These are phyloP conservation scores for Eucalyptus sp. DNA, from an alignment of 345 rosid species.

Conservation along the genomic window DNA sequence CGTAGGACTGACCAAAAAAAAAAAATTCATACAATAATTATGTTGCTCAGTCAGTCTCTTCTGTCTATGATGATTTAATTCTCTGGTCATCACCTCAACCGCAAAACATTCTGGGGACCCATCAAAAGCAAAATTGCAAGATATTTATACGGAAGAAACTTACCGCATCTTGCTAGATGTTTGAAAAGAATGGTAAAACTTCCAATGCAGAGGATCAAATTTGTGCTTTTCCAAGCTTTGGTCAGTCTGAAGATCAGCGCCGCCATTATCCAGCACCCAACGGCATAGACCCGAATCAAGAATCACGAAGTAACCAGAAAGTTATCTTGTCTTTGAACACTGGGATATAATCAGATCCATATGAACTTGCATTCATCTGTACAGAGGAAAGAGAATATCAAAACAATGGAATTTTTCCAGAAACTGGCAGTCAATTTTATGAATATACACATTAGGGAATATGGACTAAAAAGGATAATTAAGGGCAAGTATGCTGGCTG, in stretches of 20 bases:
- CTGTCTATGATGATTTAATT: neutral
- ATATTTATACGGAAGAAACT: neutral
- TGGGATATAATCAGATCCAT: neutral
- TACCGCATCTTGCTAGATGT: neutral
- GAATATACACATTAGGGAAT: neutral
- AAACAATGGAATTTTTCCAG: neutral
- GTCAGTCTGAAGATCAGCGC: neutral
- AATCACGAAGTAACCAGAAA: neutral
- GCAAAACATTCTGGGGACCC: neutral
- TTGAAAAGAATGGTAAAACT: neutral
- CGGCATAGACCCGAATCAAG: neutral
- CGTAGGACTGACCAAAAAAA: too few species aligned
- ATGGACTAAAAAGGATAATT: neutral
- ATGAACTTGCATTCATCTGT: conserved; percentile 2
- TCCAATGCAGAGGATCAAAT: neutral
- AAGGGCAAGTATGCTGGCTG: neutral
- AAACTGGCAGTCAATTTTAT: neutral
- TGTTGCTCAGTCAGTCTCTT: neutral
- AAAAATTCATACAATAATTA: neutral
- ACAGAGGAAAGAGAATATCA: neutral
- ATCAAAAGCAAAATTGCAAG: neutral
- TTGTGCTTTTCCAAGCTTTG: neutral
- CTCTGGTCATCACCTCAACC: neutral
- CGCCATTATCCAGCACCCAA: neutral
- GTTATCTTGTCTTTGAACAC: conserved; percentile 2